These are phyloP conservation scores for Yarrowia sp. DNA, from an alignment of 805 yeast species.

Conservation along the genomic window DNA sequence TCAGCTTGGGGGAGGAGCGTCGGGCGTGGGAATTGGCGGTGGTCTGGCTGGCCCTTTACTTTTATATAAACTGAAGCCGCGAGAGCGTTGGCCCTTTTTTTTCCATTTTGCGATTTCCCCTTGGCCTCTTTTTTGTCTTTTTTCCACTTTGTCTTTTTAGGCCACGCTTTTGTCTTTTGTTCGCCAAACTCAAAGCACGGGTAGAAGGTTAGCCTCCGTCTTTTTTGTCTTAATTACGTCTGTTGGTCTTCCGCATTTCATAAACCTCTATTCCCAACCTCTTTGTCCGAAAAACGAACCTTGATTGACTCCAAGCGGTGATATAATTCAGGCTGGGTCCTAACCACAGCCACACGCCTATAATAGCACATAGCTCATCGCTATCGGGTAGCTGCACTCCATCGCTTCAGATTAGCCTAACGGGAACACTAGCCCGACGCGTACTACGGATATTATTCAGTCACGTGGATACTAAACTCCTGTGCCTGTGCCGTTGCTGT, in stretches of 20 bases:
- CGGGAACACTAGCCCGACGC: no score
- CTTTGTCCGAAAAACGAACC: not conserved
- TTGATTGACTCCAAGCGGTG: no score
- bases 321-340: no score
- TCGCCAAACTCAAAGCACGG: not conserved
- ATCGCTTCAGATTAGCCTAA: not conserved
- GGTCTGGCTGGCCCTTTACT: constrained; percentile 9
- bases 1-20: not conserved
- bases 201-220: not conserved
- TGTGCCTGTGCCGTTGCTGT: constrained; percentile 23
- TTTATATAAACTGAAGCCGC: constrained; percentile 19
- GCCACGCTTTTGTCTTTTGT: not conserved
- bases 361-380: no score
- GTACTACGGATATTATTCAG: not conserved
- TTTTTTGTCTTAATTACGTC: constrained; percentile 2
- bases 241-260: constrained; percentile 12
- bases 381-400: no score
- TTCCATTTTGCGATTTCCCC: constrained; percentile 5
- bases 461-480: not conserved
- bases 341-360: no score
- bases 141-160: not conserved
- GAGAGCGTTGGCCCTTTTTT: not conserved
- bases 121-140: not conserved
- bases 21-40: not conserved
- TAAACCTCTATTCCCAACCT: not conserved